Base-by-base conservation (phyloP, 768 basidiomycete species). In the Pholiota conissans region DNA sequence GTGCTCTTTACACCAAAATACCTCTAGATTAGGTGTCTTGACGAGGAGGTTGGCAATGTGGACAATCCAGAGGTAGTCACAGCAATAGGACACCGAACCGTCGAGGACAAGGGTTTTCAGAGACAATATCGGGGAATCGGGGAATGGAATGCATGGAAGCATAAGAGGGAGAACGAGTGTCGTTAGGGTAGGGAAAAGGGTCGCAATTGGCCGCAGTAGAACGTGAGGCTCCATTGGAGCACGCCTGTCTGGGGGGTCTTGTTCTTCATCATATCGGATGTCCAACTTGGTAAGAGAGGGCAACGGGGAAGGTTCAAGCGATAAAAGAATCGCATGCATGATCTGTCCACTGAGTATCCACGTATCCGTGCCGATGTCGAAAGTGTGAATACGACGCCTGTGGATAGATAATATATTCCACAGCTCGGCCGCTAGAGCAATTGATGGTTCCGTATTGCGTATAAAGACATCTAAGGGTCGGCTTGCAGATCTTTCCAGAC, bases 71-170 rank as follows among this genome's bases (percentile, higher is more conserved):
- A 18, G 42, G 7, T 45, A 24, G 22, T 45, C 20, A 45, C 42
- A 45, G 7, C 5, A 9, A n/a, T 4, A 45, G 13, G 22, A 40
- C 20, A 27, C 27, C 26, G 51, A 35, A 24, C 51, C 51, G 20
- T 52, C 51, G 16, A 52, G 51, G 20, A 52, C 27, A 24, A 52
- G 51, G 11, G 51, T 52, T 18, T 14, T 27, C 37, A 52, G 27
- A 18, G 51, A 39, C 6, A 14, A 22, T n/a, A 52, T 37, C 27
- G 51, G 51, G 20, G 9, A 37, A 16, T 37, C 35, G 18, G 26
- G 51, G 27, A n/a, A 52, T 14, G 35, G 34, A n/a, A 52, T 52
- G 51, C 37, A 52, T 37, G 32, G 20, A 20, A 10, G n/a, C 14
- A 37, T 16, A 27, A 52, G 26, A 5, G 51, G 51, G 10, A 52